Conservation (phyloP, 2,329 filamentous ascomycete species). For the Penicillium concentricum region DNA sequence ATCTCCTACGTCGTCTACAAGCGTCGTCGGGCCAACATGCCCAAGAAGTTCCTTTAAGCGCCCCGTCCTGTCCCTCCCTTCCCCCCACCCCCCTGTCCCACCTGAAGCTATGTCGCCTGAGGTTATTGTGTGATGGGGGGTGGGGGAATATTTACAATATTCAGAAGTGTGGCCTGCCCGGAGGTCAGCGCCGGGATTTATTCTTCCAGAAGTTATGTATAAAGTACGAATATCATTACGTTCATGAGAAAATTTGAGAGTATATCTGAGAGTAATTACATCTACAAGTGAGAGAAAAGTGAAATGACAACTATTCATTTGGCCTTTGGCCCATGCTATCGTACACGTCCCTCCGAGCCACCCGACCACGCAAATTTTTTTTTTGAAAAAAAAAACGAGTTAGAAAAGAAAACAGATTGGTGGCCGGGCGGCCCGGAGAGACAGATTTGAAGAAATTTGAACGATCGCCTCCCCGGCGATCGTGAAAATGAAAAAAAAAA, state of each 20-base stretch:
- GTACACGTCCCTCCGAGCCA: conserved; percentile 18
- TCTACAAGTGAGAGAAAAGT: neutral
- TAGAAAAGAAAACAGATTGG: conserved; percentile 3
- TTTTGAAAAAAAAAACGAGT: conserved; percentile 5
- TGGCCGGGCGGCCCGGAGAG: conserved; percentile 7
- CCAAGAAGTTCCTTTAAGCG: conserved; percentile 84
- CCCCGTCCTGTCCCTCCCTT: neutral
- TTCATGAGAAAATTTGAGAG: neutral
- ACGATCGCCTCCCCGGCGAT: neutral
- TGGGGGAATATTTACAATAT: neutral
- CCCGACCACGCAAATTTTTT: conserved; percentile 17
- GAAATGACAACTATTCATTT: conserved; percentile 11
- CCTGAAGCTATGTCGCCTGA: neutral
- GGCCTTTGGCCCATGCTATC: conserved; percentile 20
- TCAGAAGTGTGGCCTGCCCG: conserved; percentile 11
- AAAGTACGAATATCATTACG: conserved; percentile 21
- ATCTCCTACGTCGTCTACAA: conserved; percentile 76
- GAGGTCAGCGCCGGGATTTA: conserved; percentile 2
- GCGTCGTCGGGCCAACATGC: conserved; percentile 68
- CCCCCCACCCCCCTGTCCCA: neutral
- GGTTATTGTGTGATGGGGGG: neutral
- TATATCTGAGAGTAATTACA: neutral
- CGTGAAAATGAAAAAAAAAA: neutral
- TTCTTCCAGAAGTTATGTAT: conserved; percentile 19
- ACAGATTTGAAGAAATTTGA: neutral